These are phyloP conservation scores for Eucalyptus sideroxylon DNA, from an alignment of 345 rosid species.

Conservation along the genomic window DNA sequence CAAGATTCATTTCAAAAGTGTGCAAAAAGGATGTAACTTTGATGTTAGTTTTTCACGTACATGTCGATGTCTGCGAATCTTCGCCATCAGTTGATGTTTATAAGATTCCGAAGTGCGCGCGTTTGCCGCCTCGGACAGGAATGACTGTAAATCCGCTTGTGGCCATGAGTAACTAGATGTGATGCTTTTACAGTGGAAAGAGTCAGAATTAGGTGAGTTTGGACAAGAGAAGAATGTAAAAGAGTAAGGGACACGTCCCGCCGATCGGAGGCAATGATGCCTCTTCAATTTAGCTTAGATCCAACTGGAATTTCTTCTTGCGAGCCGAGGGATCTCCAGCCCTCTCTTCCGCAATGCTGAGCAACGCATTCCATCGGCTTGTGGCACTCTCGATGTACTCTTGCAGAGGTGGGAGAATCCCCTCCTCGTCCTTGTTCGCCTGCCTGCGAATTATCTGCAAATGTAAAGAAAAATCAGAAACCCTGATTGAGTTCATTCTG, in stretches of 20 bases:
- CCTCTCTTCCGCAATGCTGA: slow-evolving; percentile 18
- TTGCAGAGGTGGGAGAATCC: slow-evolving; percentile 48
- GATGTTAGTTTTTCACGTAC: not conserved
- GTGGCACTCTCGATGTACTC: slow-evolving; percentile 62
- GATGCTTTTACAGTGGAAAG: not conserved
- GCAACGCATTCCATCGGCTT: slow-evolving; percentile 34
- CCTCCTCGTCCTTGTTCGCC: slow-evolving; percentile 20
- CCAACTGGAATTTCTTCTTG: slow-evolving; percentile 27
- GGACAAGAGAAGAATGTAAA: not conserved
- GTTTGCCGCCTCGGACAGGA: not conserved
- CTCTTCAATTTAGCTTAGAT: slow-evolving; percentile 8
- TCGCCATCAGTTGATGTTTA: not conserved
- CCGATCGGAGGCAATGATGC: not conserved
- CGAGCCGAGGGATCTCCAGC: not conserved
- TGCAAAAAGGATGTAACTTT: not conserved
- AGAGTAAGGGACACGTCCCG: not conserved
- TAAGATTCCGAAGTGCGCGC: not conserved
- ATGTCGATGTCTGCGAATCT: not conserved
- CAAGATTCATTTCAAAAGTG: not conserved
- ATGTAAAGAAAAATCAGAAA: not conserved
- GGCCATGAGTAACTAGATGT: not conserved
- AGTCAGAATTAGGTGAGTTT: not conserved
- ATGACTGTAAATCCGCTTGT: not conserved
- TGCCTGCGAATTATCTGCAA: slow-evolving; percentile 65
- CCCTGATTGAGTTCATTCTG: not conserved